Evolutionary conservation across 2,329 filamentous ascomycete species (phyloP).

Genomic region (Cercospora berteroae): DNA sequence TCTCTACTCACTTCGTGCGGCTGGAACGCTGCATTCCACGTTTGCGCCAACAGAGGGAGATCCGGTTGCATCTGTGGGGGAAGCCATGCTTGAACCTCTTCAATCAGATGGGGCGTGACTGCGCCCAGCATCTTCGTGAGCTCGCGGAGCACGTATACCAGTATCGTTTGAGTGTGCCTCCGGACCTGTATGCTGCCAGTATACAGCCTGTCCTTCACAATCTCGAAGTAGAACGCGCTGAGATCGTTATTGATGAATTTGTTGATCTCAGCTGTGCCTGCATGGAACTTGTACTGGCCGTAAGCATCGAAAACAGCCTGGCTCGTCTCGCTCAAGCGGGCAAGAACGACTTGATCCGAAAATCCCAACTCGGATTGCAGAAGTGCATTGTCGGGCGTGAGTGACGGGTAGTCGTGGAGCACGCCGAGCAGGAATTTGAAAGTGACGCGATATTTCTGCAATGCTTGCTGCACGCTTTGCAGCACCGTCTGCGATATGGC

Average conservation of each 20-base stretch:
- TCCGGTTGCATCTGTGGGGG: constrained; percentile 47
- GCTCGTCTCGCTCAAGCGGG: constrained; percentile 68
- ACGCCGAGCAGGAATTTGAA: constrained; percentile 84
- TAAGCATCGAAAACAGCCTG: constrained; percentile 64
- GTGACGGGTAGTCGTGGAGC: constrained; percentile 45
- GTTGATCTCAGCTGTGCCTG: constrained; percentile 69
- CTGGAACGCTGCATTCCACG: constrained; percentile 30
- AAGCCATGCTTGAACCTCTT: constrained; percentile 81
- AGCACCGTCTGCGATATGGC: constrained; percentile 76
- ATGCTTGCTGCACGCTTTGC: constrained; percentile 68
- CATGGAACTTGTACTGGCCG: constrained; percentile 76
- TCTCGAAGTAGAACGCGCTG: constrained; percentile 91
- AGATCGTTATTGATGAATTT: constrained; percentile 79
- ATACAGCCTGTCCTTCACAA: constrained; percentile 87
- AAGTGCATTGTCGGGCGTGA: constrained; percentile 6
- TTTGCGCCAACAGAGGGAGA: constrained; percentile 30
- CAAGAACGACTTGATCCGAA: constrained; percentile 69
- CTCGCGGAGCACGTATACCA: constrained; percentile 65
- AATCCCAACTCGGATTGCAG: constrained; percentile 25
- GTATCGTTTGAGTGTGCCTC: constrained; percentile 55
- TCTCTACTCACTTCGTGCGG: neutral
- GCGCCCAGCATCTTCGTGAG: constrained; percentile 77
- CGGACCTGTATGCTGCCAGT: constrained; percentile 69
- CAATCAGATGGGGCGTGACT: constrained; percentile 76
- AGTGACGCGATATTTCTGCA: constrained; percentile 85